Conservation (phyloP, 371 early-diverging fungal genomes). For the Catenaria anguillulae region DNA sequence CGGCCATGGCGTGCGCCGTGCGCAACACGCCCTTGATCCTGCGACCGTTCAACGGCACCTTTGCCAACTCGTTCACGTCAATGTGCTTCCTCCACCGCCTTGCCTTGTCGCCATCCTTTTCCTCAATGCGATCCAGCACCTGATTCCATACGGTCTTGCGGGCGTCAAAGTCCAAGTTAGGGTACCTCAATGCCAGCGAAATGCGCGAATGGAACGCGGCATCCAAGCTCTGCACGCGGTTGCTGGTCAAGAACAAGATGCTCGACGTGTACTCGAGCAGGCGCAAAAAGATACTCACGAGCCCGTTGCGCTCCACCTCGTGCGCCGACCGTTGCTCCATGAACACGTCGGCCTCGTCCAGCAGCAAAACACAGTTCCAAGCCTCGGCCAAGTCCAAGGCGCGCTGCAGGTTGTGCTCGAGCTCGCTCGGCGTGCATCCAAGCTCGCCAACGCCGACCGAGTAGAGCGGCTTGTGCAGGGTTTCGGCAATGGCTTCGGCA, state of each 20-base stretch:
- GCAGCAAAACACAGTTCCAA: conserved; percentile 30
- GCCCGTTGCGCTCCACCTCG: conserved; percentile 29
- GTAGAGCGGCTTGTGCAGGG: conserved; percentile 29
- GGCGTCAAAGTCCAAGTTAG: conserved; percentile 18
- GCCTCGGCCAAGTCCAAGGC: conserved; percentile 28
- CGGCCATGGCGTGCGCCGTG: background rate
- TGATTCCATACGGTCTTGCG: conserved; percentile 25
- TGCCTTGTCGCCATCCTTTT: background rate
- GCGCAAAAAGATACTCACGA: conserved; percentile 26
- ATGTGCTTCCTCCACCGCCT: background rate
- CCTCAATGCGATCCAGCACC: background rate
- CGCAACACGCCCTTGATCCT: background rate
- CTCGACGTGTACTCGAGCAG: conserved; percentile 34
- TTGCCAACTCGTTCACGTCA: background rate
- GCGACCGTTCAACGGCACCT: background rate
- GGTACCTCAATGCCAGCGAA: conserved; percentile 28
- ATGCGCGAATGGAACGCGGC: conserved; percentile 29
- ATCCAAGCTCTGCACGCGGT: conserved; percentile 29
- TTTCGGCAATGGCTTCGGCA: conserved; percentile 50
- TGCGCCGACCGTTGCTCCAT: conserved; percentile 22
- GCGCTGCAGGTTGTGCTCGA: conserved; percentile 24
- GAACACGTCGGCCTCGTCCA: conserved; percentile 40
- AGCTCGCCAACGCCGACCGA: conserved; percentile 37
- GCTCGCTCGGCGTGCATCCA: conserved; percentile 24
- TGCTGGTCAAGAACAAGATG: conserved; percentile 36